Conservation (phyloP, 2,329 filamentous ascomycete genomes). For the Aspergillus oerlinghausenensis region DNA sequence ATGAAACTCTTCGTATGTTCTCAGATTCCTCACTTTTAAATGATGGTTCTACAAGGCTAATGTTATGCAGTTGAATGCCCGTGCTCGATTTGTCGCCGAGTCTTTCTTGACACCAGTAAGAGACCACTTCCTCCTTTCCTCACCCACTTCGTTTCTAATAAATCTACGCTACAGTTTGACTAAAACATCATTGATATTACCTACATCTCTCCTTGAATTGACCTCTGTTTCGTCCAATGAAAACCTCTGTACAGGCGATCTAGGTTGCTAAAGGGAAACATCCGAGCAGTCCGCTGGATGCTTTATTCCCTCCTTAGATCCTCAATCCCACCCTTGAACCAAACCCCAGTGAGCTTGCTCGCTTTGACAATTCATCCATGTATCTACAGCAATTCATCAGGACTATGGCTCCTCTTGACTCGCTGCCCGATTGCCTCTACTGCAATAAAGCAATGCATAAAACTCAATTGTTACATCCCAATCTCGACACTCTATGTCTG, state of each 20-base stretch:
- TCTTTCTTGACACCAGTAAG: slow-evolving; percentile 92
- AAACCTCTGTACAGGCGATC: slow-evolving; percentile 20
- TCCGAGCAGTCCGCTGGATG: slow-evolving; percentile 6
- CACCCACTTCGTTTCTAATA: slow-evolving; percentile 25
- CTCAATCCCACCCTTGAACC: slow-evolving; percentile 3
- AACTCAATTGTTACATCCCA: not conserved
- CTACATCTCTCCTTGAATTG: slow-evolving; percentile 15
- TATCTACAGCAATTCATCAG: not conserved
- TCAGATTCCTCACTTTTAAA: not conserved
- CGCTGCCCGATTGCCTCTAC: not conserved
- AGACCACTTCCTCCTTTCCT: not conserved
- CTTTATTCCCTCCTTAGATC: slow-evolving; percentile 12
- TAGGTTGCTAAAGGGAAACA: slow-evolving; percentile 19
- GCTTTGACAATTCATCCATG: not conserved
- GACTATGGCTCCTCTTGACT: not conserved
- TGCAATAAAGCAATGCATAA: not conserved
- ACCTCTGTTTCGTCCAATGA: slow-evolving; percentile 10
- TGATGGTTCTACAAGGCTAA: slow-evolving; percentile 17
- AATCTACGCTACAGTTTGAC: slow-evolving; percentile 19
- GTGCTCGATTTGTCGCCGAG: slow-evolving; percentile 95
- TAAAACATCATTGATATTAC: slow-evolving; percentile 8
- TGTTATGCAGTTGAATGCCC: slow-evolving; percentile 72
- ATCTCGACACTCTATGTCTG: not conserved
- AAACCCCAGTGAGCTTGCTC: slow-evolving; percentile 2
- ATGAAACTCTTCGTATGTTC: slow-evolving; percentile 95